A percentile compares a stretch with the other conserved stretches of the same genome.
Conservation (phyloP, 345 rosid species). For the Pseudoturritis turrita region DNA sequence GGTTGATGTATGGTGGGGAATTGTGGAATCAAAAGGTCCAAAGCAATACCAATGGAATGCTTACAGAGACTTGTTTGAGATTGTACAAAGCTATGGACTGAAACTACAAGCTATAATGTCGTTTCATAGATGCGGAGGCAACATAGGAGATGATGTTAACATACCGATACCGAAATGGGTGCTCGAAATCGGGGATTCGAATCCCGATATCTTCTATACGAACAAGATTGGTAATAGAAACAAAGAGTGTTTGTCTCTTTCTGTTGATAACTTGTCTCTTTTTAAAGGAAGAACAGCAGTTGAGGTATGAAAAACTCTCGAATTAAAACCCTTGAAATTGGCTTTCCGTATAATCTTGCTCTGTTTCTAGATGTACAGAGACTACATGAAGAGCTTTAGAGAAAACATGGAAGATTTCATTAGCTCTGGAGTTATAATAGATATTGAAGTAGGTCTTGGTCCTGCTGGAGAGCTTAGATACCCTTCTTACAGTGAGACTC, state of each 20-base stretch:
- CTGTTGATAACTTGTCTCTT: conserved; percentile 63
- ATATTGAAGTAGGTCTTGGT: conserved; percentile 90
- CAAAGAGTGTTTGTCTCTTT: conserved; percentile 61
- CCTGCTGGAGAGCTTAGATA: conserved; percentile 93
- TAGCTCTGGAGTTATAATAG: conserved; percentile 58
- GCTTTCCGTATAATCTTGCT: neutral
- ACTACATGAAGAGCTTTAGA: conserved; percentile 82
- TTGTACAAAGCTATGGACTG: conserved; percentile 42
- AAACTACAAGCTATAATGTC: conserved; percentile 83
- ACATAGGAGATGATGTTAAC: conserved; percentile 66
- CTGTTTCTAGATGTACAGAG: conserved; percentile 60
- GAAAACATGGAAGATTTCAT: conserved; percentile 68
- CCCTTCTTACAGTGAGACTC: conserved; percentile 70
- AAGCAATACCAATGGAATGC: conserved; percentile 67
- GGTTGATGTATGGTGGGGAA: conserved; percentile 90
- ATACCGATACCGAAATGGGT: conserved; percentile 85
- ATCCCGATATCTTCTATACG: conserved; percentile 78
- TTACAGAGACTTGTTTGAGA: conserved; percentile 60
- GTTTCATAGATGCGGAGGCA: conserved; percentile 88
- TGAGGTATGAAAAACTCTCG: conserved; percentile 34
- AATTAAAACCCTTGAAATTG: neutral
- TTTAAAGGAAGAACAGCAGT: conserved; percentile 69
- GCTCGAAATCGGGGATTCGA: conserved; percentile 49
- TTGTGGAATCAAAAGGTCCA: conserved; percentile 61
- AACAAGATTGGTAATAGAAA: conserved; percentile 54